A percentile compares a stretch with the other conserved stretches of the same genome.
Evolutionary conservation across 208 protist genomes (phyloP).

Genomic region (Acanthamoeba healyi): DNA sequence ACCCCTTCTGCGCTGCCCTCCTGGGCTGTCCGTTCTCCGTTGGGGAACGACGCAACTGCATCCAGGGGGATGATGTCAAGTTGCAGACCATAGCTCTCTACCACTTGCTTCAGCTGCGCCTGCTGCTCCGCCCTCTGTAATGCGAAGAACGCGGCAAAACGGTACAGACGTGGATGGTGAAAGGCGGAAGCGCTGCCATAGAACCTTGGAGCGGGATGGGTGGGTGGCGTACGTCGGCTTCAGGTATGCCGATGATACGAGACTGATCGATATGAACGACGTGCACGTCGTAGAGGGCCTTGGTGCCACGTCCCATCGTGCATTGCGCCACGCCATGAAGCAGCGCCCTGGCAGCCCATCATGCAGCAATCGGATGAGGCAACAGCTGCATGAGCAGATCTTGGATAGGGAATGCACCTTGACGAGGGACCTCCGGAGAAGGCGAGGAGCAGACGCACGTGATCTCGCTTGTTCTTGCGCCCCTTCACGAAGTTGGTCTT

Average conservation of each 20-base stretch:
- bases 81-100: background rate
- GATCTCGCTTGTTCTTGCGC: slow-evolving; percentile 27
- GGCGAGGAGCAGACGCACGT: background rate
- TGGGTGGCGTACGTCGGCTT: background rate
- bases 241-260: background rate
- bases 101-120: background rate
- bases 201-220: background rate
- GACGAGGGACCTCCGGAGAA: slow-evolving; percentile 33
- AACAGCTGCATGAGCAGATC: background rate
- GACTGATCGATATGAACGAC: slow-evolving; percentile 22
- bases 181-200: no score
- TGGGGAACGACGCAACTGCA: background rate
- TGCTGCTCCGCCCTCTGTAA: background rate
- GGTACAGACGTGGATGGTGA: no score
- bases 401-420: background rate
- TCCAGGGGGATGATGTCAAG: slow-evolving; percentile 3
- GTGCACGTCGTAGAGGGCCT: slow-evolving; percentile 30
- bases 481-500: slow-evolving; percentile 4
- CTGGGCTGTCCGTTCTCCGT: background rate
- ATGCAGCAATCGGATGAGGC: background rate
- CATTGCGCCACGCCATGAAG: slow-evolving; percentile 4
- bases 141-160: no score
- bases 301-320: slow-evolving; percentile 26
- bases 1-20: background rate
- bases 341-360: background rate